A percentile compares a stretch with the other conserved stretches of the same genome.
Evolutionary conservation across 306 rosid genomes (phyloP).

Genomic region (Medicago ruthenica): DNA sequence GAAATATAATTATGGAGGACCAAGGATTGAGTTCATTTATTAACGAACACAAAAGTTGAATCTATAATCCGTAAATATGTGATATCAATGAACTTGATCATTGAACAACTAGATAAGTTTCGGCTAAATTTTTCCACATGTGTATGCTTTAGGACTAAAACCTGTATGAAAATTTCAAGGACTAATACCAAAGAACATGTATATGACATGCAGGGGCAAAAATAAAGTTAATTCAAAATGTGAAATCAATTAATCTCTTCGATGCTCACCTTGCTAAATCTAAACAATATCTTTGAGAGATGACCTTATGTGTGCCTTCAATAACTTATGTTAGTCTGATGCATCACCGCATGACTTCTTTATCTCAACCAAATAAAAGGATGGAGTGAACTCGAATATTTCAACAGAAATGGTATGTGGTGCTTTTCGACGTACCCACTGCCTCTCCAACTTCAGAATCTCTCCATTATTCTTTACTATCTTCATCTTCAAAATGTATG

Average conservation of each 20-base stretch:
- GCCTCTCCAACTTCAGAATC: no score
- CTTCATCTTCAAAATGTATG: no score
- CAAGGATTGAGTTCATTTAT: no score
- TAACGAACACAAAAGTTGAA: background rate
- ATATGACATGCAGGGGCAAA: slow-evolving; percentile 7
- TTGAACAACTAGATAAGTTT: background rate
- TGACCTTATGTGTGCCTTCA: slow-evolving; percentile 45
- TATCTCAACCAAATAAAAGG: slow-evolving; percentile 55
- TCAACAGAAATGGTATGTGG: no score
- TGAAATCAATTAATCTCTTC: slow-evolving; percentile 38
- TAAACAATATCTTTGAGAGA: no score
- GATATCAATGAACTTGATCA: no score
- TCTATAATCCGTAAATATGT: no score
- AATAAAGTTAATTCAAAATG: background rate
- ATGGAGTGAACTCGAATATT: slow-evolving; percentile 44
- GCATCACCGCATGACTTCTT: slow-evolving; percentile 50
- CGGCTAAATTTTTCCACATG: background rate
- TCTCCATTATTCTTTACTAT: no score
- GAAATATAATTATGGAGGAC: no score
- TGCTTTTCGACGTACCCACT: no score
- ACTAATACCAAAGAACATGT: slow-evolving; percentile 7
- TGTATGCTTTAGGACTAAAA: background rate
- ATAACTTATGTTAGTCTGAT: slow-evolving; percentile 49
- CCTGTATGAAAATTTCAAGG: background rate
- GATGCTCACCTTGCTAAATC: background rate